phyloP scores from a whole-genome alignment of 257 asterid genomes.

The Solanum pennellii region DNA sequence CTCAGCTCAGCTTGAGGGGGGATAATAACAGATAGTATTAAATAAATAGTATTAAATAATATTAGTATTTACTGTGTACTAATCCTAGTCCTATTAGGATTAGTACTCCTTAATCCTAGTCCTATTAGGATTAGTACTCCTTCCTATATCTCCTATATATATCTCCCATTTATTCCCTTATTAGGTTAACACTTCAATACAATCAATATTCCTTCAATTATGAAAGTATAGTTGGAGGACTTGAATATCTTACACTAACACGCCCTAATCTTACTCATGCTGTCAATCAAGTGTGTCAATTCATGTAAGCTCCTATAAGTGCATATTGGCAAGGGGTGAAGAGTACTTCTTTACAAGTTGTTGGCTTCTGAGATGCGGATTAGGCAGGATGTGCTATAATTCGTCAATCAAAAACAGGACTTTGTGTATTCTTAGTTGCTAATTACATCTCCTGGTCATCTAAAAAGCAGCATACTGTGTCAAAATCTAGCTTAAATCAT shows the following conservation, averaged over 20 bases:
- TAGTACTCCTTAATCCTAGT: no score
- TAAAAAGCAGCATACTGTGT: neutral
- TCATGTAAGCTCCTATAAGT: neutral
- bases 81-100: no score
- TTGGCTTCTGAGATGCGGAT: neutral
- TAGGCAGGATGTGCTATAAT: neutral
- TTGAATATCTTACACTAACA: neutral
- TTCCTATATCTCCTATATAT: no score
- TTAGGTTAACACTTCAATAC: no score
- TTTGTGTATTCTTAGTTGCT: neutral
- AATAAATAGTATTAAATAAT: no score
- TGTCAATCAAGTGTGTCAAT: neutral
- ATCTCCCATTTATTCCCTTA: no score
- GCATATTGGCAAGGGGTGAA: neutral
- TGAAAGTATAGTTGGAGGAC: neutral
- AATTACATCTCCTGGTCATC: neutral
- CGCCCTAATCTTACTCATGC: neutral
- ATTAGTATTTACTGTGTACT: no score
- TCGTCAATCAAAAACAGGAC: neutral
- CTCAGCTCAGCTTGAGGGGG: no score
- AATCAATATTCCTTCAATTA: neutral
- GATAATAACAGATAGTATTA: no score
- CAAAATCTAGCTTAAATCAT: neutral
- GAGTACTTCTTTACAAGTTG: neutral
- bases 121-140: no score